phyloP scores from a whole-genome alignment of 2,329 filamentous ascomycete genomes.

The Lachnellula hyalina region DNA sequence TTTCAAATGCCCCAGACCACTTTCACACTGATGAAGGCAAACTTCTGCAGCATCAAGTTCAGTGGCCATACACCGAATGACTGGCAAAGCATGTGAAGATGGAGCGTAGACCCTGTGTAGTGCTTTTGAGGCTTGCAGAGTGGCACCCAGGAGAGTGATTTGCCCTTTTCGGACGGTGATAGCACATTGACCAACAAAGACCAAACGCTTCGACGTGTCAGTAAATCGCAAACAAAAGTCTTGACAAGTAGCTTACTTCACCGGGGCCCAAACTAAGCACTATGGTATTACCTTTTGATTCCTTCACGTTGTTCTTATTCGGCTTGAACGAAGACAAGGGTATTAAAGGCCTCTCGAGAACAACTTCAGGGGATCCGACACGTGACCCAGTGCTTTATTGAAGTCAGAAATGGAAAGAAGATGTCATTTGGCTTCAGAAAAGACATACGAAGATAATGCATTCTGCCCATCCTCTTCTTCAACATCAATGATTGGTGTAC shows the following conservation, averaged over 20 bases:
- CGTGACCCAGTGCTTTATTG: slow-evolving; percentile 21
- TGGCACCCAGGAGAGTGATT: slow-evolving; percentile 60
- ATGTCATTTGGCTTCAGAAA: neutral
- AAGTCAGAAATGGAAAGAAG: slow-evolving; percentile 28
- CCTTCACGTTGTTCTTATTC: slow-evolving; percentile 39
- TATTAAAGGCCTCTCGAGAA: slow-evolving; percentile 31
- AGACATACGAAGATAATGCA: slow-evolving; percentile 13
- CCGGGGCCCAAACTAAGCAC: slow-evolving; percentile 42
- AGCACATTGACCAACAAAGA: slow-evolving; percentile 64
- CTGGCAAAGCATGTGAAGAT: slow-evolving; percentile 63
- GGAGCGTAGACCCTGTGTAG: slow-evolving; percentile 59
- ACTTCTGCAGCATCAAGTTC: slow-evolving; percentile 51
- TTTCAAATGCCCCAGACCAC: slow-evolving; percentile 48
- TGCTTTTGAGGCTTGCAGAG: slow-evolving; percentile 44
- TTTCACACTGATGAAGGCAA: slow-evolving; percentile 45
- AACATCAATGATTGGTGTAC: neutral
- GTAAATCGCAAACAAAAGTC: neutral
- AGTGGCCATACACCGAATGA: slow-evolving; percentile 46
- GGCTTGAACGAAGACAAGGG: slow-evolving; percentile 42
- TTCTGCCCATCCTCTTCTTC: slow-evolving; percentile 6
- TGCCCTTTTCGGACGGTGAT: slow-evolving; percentile 57
- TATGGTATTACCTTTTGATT: slow-evolving; percentile 36
- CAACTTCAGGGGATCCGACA: slow-evolving; percentile 17
- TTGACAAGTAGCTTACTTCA: slow-evolving; percentile 37
- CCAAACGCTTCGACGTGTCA: slow-evolving; percentile 45